Evolutionary conservation across 192 early-diverging fungal genomes (phyloP).

Genomic region (Backusella tarrabulga): DNA sequence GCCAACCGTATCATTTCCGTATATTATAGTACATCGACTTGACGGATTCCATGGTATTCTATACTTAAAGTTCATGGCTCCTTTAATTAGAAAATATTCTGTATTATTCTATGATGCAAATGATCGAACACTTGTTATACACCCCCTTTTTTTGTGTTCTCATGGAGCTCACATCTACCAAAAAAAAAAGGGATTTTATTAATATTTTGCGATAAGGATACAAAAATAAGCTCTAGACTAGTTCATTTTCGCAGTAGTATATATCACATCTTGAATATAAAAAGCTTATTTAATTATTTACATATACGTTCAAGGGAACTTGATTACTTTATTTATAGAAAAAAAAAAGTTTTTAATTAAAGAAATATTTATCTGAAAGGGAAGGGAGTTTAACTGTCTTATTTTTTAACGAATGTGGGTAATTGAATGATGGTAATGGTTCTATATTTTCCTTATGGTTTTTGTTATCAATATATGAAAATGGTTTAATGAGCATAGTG

Average conservation of each 20-base stretch:
- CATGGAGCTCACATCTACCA: neutral
- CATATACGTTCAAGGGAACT: neutral
- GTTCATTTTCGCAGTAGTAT: neutral
- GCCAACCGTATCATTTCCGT: neutral
- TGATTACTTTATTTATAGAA: neutral
- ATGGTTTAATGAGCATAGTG: neutral
- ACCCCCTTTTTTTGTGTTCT: neutral
- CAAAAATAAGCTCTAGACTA: neutral
- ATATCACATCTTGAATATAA: neutral
- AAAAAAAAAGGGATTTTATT: neutral
- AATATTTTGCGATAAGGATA: neutral
- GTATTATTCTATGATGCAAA: neutral
- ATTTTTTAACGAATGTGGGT: neutral
- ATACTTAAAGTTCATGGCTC: neutral
- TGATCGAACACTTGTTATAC: neutral
- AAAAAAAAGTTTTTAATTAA: neutral
- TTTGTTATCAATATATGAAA: neutral
- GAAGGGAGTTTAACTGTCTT: neutral
- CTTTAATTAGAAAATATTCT: neutral
- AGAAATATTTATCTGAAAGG: neutral
- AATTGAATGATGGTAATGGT: neutral
- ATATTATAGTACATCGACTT: neutral
- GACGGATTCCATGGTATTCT: neutral
- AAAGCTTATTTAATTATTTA: slow-evolving; percentile 1
- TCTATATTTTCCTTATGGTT: neutral